Evolutionary conservation across 495 filamentous ascomycete species (phyloP).

Genomic region (Thermochaetoides thermophila): DNA sequence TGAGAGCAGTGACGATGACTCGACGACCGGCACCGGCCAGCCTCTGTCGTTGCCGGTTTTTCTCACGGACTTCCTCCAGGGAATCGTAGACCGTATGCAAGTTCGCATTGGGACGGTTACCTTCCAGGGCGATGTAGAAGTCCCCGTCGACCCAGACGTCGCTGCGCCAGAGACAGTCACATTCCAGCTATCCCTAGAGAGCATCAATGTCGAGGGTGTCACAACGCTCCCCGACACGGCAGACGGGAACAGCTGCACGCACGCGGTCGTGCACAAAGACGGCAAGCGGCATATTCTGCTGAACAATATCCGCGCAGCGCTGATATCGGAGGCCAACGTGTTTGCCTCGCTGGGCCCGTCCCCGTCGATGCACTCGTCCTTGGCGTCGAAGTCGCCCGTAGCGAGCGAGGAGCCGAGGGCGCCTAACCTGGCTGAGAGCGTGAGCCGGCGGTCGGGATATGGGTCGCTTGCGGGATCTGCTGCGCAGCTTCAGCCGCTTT

Average conservation of each 20-base stretch:
- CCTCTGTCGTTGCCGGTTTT: slow-evolving; percentile 63
- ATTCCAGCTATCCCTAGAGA: slow-evolving; percentile 48
- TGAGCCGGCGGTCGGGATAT: slow-evolving; percentile 8
- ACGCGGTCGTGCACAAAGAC: slow-evolving; percentile 31
- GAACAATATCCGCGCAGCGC: slow-evolving; percentile 43
- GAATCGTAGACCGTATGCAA: slow-evolving; percentile 65
- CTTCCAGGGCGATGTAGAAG: slow-evolving; percentile 44
- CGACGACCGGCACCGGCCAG: slow-evolving; percentile 56
- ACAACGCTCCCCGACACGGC: slow-evolving; percentile 25
- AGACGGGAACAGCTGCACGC: slow-evolving; percentile 12
- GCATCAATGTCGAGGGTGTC: slow-evolving; percentile 52
- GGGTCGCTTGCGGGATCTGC: slow-evolving; percentile 19
- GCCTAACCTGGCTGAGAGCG: slow-evolving; percentile 7
- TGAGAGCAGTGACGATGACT: slow-evolving; percentile 51
- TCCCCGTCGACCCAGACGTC: slow-evolving; percentile 45
- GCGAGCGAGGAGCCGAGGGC: slow-evolving; percentile 9
- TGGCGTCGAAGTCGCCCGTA: slow-evolving; percentile 31
- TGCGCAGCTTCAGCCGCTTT: slow-evolving; percentile 17
- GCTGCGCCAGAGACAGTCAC: slow-evolving; percentile 39
- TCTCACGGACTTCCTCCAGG: slow-evolving; percentile 67
- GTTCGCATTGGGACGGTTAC: slow-evolving; percentile 46
- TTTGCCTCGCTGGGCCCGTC: slow-evolving; percentile 53
- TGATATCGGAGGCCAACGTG: slow-evolving; percentile 58
- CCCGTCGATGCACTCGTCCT: slow-evolving; percentile 46
- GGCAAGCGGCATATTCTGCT: slow-evolving; percentile 54